Base-by-base conservation (phyloP, 768 basidiomycete genomes). In the Sporobolomyces roseus region DNA sequence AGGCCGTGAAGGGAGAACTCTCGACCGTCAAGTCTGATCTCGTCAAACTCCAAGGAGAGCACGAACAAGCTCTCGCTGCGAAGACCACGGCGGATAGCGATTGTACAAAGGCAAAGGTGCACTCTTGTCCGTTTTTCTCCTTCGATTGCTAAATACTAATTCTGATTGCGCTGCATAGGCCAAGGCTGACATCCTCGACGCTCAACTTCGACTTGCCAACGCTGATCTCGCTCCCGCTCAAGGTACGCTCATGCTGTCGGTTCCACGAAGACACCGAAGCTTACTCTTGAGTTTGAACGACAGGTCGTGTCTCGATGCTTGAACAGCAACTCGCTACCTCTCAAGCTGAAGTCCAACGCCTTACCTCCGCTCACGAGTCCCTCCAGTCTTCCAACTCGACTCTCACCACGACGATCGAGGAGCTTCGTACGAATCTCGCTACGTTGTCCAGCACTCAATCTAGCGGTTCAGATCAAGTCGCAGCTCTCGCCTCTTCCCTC, bases 21-120 rank as follows among this genome's bases (percentile, higher is more conserved):
- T 41, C 30, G 30, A 25, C 17, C 16, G 23, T 50, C 19, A 61
- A 54, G 14, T 78, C 81, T 5, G 87, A 89, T 68, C 78, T 88
- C 51, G 85, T 88, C 75, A 82, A 82, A 68, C 85, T 84, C 10
- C 87, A 87, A 72, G 76, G n/a, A 41, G 62, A 68, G 35, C n/a
- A 43, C 27, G 48, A 48, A 8, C 29, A 27, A 59, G 48, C 63
- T 10, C 21, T 32, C 14, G n/a, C 46, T 2, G 61, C 32, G 1
- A 45, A 17, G 23, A 7, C 38, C 23, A 23, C 36, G 2, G 19
- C 49, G 19, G 52, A 61, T 25, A 56, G 52, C 29, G 70, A 71
- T 35, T 48, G 62, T 25, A 46, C 41, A 29, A 49, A 55, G 23
- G 62, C 53, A 5, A 61, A 68, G 49, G 46, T 60, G 21, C 5